Base-by-base conservation (phyloP, 106 monocot genomes). In the Iris macrosiphon region DNA sequence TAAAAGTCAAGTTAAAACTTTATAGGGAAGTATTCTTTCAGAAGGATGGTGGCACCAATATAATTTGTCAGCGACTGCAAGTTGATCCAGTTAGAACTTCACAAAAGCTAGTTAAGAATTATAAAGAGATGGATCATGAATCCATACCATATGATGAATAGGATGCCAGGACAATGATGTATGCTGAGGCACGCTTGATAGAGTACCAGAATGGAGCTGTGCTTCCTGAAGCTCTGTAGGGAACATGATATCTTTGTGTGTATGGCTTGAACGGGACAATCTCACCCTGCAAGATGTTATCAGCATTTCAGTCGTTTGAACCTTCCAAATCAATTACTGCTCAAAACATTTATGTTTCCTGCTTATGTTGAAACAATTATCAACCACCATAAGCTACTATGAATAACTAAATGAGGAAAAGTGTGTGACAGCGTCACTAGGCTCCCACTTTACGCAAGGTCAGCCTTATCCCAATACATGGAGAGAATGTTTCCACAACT, bases 151-250 rank as follows among this genome's bases (percentile, higher is more conserved):
- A 89, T 23, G 94, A 72, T 18, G 89, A 85, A 65, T 95, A 95
- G 12, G 94, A 85, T 33, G 89, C 55, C 19, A 94, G 56, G n/a
- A 95, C 85, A 17, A 95, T 95, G 45, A 95, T 77, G 58, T 85
- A 71, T 17, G 89, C 79, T 0, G 94, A 79, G 11, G 78, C 94
- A 27, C 84, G 55, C 61, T 82, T 95, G 59, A 95, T 64, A 19
- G 94, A 89, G 52, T 89, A 95, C 94, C 94, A 95, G 22, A 82
- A 74, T 31, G 94, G 85, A 39, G 75, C 12, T 46, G 85, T 95
- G 72, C 94, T 95, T 20, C 73, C 70, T 28, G 94, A 85, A 61
- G 79, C 75, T 59, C 53, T 70, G n/a, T 76, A 95, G 0, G 94
- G 94, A 35, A 74, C 74, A 52, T 43, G 75, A 57, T 81, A 95